Conservation (phyloP, 2,329 filamentous ascomycete species). For the Hypoxylon sp. region DNA sequence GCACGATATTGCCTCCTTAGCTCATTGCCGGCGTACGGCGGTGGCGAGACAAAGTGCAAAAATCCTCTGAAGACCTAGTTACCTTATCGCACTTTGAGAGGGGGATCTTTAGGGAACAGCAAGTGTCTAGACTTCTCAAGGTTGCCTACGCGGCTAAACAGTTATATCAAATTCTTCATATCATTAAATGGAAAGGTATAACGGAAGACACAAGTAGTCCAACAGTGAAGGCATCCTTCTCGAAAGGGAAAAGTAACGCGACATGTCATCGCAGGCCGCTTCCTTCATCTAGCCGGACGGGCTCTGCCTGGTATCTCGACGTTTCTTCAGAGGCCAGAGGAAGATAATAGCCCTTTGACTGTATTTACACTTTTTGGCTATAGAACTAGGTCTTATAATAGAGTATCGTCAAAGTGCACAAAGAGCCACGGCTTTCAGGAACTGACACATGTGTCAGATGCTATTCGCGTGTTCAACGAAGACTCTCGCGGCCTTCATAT, state of each 20-base stretch:
- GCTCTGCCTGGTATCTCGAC: neutral
- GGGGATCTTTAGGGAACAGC: neutral
- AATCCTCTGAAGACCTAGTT: neutral
- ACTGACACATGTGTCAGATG: constrained; percentile 32
- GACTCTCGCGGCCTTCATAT: constrained; percentile 24
- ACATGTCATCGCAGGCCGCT: constrained; percentile 1
- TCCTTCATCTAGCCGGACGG: neutral
- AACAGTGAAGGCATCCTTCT: neutral
- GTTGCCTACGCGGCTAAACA: neutral
- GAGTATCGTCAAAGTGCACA: constrained; percentile 18
- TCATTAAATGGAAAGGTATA: neutral
- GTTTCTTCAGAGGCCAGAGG: neutral
- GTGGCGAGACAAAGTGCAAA: neutral
- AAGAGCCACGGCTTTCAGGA: constrained; percentile 30
- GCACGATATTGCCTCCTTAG: neutral
- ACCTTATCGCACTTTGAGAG: neutral
- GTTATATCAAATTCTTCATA: neutral
- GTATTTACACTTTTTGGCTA: neutral
- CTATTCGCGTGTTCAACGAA: constrained; percentile 34
- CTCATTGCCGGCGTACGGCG: neutral
- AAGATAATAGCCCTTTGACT: constrained; percentile 12
- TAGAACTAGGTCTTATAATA: constrained; percentile 31
- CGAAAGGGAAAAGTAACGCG: neutral
- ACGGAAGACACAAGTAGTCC: neutral
- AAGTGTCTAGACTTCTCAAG: neutral